These are phyloP conservation scores for Furcasterigmium sp. DNA, from an alignment of 2,329 filamentous ascomycete species.

Conservation along the genomic window DNA sequence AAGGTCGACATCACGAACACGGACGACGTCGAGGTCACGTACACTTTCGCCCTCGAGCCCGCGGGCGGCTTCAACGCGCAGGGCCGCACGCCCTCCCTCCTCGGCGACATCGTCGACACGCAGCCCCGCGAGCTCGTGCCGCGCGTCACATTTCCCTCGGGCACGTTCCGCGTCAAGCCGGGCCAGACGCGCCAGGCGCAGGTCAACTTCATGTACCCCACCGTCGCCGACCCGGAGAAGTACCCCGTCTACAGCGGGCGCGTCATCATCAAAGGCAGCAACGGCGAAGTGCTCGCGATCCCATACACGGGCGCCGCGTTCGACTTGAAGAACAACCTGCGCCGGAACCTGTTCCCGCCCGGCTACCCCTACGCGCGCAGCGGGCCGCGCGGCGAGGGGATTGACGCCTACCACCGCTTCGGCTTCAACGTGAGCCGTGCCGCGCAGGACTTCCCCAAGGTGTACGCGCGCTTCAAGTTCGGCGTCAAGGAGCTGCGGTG, in stretches of 20 bases:
- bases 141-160: background rate
- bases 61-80: conserved; percentile 30
- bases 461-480: conserved; percentile 7
- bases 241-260: conserved; percentile 28
- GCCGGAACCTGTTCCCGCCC: conserved; percentile 5
- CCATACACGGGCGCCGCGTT: conserved; percentile 19
- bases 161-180: conserved; percentile 2
- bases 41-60: conserved; percentile 20
- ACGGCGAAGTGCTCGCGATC: conserved; percentile 23
- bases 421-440: conserved; percentile 8
- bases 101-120: conserved; percentile 6
- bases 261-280: conserved; percentile 21
- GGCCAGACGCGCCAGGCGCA: conserved; percentile 9
- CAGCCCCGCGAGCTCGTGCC: conserved; percentile 5
- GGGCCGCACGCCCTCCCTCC: conserved; percentile 6
- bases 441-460: conserved; percentile 15
- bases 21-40: conserved; percentile 24
- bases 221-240: conserved; percentile 17
- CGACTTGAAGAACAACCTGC: conserved; percentile 7
- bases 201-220: conserved; percentile 20
- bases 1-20: conserved; percentile 27
- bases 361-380: conserved; percentile 5
- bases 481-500: conserved; percentile 12
- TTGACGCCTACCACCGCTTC: conserved; percentile 7
- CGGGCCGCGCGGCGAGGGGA: conserved; percentile 3